Conservation (phyloP, 2,329 filamentous ascomycete genomes). For the Tolypocladium tundrense region DNA sequence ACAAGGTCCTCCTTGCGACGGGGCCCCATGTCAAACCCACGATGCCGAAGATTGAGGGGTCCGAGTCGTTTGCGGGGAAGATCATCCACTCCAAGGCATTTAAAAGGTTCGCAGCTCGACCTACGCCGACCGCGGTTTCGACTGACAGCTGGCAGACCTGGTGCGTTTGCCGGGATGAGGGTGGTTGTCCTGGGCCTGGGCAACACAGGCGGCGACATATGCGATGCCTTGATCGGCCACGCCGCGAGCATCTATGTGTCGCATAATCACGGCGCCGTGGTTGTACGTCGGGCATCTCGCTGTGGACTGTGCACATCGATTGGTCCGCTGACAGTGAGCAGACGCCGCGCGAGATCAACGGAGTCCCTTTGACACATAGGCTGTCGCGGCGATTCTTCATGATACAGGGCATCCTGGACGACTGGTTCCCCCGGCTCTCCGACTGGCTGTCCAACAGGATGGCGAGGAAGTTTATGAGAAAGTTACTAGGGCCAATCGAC, state of each 20-base stretch:
- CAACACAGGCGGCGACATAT: background rate
- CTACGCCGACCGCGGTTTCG: background rate
- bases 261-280: background rate
- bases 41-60: background rate
- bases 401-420: background rate
- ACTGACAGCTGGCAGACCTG: background rate
- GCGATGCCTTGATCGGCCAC: background rate
- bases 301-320: too few species aligned
- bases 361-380: background rate
- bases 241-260: background rate
- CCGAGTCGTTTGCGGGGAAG: background rate
- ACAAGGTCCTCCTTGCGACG: background rate
- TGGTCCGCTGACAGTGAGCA: background rate
- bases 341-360: background rate
- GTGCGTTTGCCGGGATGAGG: background rate
- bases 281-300: background rate
- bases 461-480: background rate
- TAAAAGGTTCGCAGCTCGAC: background rate
- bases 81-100: background rate
- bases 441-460: background rate
- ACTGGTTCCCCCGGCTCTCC: background rate
- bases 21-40: background rate
- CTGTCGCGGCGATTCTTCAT: background rate
- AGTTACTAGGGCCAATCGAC: background rate
- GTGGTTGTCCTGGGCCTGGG: background rate